Conservation (phyloP, 345 rosid species). For the Laguncularia racemosa region DNA sequence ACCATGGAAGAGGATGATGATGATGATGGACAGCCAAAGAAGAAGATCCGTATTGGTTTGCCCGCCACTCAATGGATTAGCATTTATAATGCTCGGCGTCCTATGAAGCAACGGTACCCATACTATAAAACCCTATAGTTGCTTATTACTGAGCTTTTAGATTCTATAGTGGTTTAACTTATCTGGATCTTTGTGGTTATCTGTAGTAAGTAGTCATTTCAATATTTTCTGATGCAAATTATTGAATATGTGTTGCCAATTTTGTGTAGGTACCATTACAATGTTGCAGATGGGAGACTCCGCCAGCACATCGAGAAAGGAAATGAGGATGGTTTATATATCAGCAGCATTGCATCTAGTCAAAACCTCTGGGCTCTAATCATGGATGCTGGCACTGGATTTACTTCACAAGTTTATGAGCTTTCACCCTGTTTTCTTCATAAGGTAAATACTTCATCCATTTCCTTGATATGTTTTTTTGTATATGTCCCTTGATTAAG, state of each 20-base stretch:
- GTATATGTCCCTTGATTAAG: not conserved
- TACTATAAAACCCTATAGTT: not conserved
- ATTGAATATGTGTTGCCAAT: not conserved
- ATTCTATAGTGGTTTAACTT: not conserved
- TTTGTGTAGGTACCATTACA: slow-evolving; percentile 41
- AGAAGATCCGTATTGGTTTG: slow-evolving; percentile 42
- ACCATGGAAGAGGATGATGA: slow-evolving; percentile 36
- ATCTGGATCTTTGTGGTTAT: too few relatives aligned
- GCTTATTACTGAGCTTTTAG: too few relatives aligned
- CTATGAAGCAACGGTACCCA: slow-evolving; percentile 51
- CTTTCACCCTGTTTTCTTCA: slow-evolving; percentile 37
- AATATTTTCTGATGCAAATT: not conserved
- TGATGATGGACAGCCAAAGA: slow-evolving; percentile 39
- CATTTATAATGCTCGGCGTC: slow-evolving; percentile 35
- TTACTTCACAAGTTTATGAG: slow-evolving; percentile 40
- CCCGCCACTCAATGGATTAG: slow-evolving; percentile 59
- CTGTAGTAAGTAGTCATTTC: not conserved
- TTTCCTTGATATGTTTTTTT: not conserved
- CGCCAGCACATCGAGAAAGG: slow-evolving; percentile 48
- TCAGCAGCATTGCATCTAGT: slow-evolving; percentile 44
- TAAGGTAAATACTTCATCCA: slow-evolving; percentile 28
- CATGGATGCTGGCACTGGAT: slow-evolving; percentile 56
- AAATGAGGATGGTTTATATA: slow-evolving; percentile 41
- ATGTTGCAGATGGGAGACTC: slow-evolving; percentile 45
- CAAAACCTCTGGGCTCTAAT: slow-evolving; percentile 54